Evolutionary conservation across 495 filamentous ascomycete species (phyloP), one percentile per base, ranked within the genome.

Genomic region (Aspergillus conjunctus): DNA sequence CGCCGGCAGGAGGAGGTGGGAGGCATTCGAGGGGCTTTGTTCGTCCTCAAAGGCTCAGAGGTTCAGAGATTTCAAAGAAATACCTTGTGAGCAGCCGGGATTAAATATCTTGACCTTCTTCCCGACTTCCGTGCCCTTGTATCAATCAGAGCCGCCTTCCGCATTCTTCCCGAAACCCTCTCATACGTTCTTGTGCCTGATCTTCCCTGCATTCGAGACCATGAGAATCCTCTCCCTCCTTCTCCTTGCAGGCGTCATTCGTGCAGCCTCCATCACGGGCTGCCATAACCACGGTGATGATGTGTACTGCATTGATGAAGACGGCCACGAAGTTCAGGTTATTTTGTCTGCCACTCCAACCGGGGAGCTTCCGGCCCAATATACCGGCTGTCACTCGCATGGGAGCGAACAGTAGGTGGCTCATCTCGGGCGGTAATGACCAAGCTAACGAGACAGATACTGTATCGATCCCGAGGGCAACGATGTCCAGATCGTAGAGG

Each of bases 381-480:
- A 84, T 57, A 81, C 79, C 0, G 80, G 71, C 6, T 87, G 85
- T 37, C 81, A 86, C 63, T 56, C 66, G 0, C 81, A 83, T 64
- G 81, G 66, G 2, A 66, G 51, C 45, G 70, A 82, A 54, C 71
- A 69, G 82, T 84, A 68, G 60, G 81, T 63, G 1, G 2, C 5
- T n/a, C 5, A 3, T 30, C 34, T 17, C 10, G 10, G 15, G 20
- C 5, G 4, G 12, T 7, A 0, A 14, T 22, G 8, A 45, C 31
- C 18, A 4, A 45, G 51, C 51, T 60, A 20, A 60, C 14, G 30
- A 39, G 4, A 3, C 53, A 80, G 79, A 50, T 79, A 72, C 71
- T 88, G 83, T 58, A 21, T 80, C 17, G 75, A 72, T 3, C 66
- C 72, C 10, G 66, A 79, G 43, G 83, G 81, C n/a, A 73, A 78